phyloP scores from a whole-genome alignment of 2,329 filamentous ascomycete genomes.

The Colletotrichum orchidophilum region DNA sequence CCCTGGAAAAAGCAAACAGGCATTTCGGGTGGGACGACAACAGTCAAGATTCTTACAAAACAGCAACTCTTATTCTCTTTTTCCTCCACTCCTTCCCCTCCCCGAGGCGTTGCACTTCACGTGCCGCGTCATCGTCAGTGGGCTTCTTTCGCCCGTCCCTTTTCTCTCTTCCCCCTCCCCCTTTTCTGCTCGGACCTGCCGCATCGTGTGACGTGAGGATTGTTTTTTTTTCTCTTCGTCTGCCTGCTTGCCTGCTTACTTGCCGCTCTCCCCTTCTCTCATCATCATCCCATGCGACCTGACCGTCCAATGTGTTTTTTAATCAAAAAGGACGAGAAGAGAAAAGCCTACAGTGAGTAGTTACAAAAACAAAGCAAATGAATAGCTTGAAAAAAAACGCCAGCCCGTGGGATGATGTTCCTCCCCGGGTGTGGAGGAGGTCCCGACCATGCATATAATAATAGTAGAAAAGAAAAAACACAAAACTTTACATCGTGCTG shows the following conservation, averaged over 20 bases:
- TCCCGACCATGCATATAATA: conserved; percentile 32
- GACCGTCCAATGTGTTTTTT: neutral
- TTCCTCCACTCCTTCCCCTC: neutral
- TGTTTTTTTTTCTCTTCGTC: neutral
- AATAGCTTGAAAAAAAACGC: conserved; percentile 15
- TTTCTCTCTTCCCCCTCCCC: neutral
- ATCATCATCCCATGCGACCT: neutral
- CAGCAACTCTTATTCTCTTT: neutral
- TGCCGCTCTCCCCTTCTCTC: neutral
- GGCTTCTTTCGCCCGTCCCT: neutral
- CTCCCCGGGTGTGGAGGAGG: neutral
- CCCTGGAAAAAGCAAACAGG: neutral
- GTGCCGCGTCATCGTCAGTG: neutral
- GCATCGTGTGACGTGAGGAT: neutral
- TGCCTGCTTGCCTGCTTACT: neutral
- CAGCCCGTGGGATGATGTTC: conserved; percentile 9
- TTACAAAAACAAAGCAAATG: neutral
- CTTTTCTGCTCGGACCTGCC: conserved; percentile 16
- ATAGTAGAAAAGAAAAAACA: conserved; percentile 13
- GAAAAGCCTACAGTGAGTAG: neutral
- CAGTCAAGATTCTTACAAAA: neutral
- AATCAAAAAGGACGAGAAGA: neutral
- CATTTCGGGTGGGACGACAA: neutral
- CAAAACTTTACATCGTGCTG: conserved; percentile 33
- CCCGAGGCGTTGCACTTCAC: neutral